These are phyloP conservation scores for Zygoascus biomembranicola DNA, from an alignment of 805 yeast genomes.

Conservation along the genomic window DNA sequence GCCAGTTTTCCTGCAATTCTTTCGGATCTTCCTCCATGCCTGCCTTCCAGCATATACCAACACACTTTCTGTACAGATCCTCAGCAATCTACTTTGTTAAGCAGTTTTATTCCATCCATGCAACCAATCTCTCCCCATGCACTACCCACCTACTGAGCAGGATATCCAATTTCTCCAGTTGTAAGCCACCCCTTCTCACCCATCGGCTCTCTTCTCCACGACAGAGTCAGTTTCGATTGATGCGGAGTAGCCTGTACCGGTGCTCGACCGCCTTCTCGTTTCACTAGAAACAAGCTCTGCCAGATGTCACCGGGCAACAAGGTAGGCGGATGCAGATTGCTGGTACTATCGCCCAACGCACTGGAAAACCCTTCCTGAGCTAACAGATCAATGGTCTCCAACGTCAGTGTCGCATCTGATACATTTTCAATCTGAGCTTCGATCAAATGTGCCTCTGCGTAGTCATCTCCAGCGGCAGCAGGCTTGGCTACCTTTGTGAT, in stretches of 20 bases:
- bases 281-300: slow-evolving; percentile 22
- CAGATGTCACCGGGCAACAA: slow-evolving; percentile 25
- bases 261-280: background rate
- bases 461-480: background rate
- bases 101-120: background rate
- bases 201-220: slow-evolving; percentile 31
- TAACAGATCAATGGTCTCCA: slow-evolving; percentile 23
- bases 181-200: slow-evolving; percentile 29
- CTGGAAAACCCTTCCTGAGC: slow-evolving; percentile 18
- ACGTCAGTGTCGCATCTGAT: slow-evolving; percentile 20
- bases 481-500: slow-evolving; percentile 3
- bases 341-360: background rate
- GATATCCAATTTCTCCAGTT: slow-evolving; percentile 10
- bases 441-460: slow-evolving; percentile 9
- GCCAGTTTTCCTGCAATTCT: too few species aligned
- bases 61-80: too few species aligned
- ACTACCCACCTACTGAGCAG: background rate
- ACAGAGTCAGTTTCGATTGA: slow-evolving; percentile 16
- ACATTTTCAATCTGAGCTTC: slow-evolving; percentile 31
- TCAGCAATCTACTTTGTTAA: too few species aligned
- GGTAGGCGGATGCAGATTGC: slow-evolving; percentile 10
- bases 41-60: too few species aligned
- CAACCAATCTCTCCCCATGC: too few species aligned
- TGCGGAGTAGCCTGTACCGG: background rate
- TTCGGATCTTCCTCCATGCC: too few species aligned